phyloP scores from a whole-genome alignment of 2,329 filamentous ascomycete species.

The Lachnellula arida region DNA sequence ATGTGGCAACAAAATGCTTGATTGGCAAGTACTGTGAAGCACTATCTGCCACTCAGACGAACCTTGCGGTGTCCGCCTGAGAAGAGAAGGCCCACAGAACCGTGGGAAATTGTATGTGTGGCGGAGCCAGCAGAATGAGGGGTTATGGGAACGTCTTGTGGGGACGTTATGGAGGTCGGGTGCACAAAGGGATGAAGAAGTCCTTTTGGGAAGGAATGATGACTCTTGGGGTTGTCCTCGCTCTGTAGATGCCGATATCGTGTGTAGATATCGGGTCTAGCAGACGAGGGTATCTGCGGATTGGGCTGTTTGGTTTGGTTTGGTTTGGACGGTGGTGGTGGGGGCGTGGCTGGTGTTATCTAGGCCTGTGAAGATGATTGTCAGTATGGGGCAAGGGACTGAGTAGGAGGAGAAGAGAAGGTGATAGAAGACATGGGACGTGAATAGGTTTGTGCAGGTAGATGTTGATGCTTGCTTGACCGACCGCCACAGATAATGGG shows the following conservation, averaged over 20 bases:
- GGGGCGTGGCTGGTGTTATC: slow-evolving; percentile 54
- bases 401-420: not conserved
- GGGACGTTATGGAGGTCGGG: slow-evolving; percentile 88
- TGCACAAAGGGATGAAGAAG: slow-evolving; percentile 76
- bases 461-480: too few relatives aligned
- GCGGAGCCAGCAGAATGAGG: slow-evolving; percentile 77
- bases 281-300: slow-evolving; percentile 66
- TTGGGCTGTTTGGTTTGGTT: slow-evolving; percentile 23
- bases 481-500: not conserved
- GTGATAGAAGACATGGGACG: not conserved
- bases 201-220: slow-evolving; percentile 84
- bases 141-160: slow-evolving; percentile 55
- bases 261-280: slow-evolving; percentile 77
- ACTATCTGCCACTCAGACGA: slow-evolving; percentile 98
- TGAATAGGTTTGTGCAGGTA: too few relatives aligned
- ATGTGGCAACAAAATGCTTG: slow-evolving; percentile 8
- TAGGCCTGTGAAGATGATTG: slow-evolving; percentile 40
- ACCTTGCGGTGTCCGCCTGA: slow-evolving; percentile 89
- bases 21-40: slow-evolving; percentile 66
- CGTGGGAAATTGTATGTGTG: slow-evolving; percentile 61
- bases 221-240: slow-evolving; percentile 59
- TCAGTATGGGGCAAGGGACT: slow-evolving; percentile 4
- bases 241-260: slow-evolving; percentile 79
- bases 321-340: slow-evolving; percentile 19
- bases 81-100: slow-evolving; percentile 93